A percentile compares a stretch with the other conserved stretches of the same genome.
These are phyloP conservation scores for Trametes cingulata DNA, from an alignment of 768 basidiomycete species.

Conservation along the genomic window DNA sequence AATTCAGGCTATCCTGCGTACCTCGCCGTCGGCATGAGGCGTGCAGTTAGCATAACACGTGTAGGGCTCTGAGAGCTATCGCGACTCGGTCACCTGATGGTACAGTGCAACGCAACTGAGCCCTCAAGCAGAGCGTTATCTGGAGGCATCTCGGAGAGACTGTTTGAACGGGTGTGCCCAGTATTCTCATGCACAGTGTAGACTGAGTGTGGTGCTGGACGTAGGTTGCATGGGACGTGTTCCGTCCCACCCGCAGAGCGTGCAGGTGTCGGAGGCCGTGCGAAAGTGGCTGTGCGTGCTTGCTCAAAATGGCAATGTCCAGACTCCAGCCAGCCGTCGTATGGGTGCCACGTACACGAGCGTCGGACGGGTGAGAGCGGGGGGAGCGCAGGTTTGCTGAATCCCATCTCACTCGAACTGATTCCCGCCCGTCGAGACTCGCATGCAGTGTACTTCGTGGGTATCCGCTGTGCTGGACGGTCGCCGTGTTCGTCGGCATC, in stretches of 20 bases:
- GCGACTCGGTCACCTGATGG: conserved; percentile 7
- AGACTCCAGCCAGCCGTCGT: conserved; percentile 1
- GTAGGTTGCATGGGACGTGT: neutral
- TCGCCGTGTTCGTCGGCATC: conserved; percentile 20
- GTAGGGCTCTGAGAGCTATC: conserved; percentile 7
- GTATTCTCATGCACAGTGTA: neutral
- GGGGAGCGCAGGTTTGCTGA: neutral
- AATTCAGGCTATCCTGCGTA: neutral
- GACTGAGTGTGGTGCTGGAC: neutral
- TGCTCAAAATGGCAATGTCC: neutral
- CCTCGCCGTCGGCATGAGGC: conserved; percentile 24
- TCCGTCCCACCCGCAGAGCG: neutral
- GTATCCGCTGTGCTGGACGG: conserved; percentile 11
- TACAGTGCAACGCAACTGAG: neutral
- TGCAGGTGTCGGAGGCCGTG: neutral
- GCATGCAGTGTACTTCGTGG: conserved; percentile 19
- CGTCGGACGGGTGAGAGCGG: conserved; percentile 7
- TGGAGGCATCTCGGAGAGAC: neutral
- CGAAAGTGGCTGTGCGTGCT: neutral
- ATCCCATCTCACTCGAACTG: conserved; percentile 4
- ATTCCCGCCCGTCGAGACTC: conserved; percentile 12
- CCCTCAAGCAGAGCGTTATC: neutral
- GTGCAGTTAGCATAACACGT: conserved; percentile 23
- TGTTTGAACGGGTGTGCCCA: neutral
- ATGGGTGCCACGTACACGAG: conserved; percentile 13